A percentile compares a stretch with the other conserved stretches of the same genome.
phyloP scores from a whole-genome alignment of 768 basidiomycete genomes.

The Collybia sordida region DNA sequence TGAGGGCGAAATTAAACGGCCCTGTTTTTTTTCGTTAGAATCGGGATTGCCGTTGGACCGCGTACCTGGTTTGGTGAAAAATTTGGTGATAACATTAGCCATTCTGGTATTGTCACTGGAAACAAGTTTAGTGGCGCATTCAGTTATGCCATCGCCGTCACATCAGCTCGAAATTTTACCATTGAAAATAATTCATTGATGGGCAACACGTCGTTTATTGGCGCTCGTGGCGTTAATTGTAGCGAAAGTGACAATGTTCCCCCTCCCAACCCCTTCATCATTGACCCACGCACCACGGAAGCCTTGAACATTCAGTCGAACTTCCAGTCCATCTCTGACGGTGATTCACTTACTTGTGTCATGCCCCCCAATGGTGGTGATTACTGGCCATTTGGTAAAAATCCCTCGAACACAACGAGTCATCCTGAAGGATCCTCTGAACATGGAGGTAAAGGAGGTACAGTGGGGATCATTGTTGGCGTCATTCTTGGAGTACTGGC shows the following conservation, averaged over 20 bases:
- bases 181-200: constrained; percentile 58
- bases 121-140: constrained; percentile 70
- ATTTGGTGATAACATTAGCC: constrained; percentile 52
- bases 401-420: constrained; percentile 35
- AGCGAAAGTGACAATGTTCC: constrained; percentile 48
- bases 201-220: constrained; percentile 77
- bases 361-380: constrained; percentile 64
- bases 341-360: constrained; percentile 63
- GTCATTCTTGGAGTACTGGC: constrained; percentile 45
- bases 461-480: constrained; percentile 50
- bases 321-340: constrained; percentile 53
- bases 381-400: constrained; percentile 70
- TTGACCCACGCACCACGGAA: constrained; percentile 42
- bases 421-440: constrained; percentile 7
- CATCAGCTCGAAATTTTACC: constrained; percentile 64
- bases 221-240: constrained; percentile 67
- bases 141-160: constrained; percentile 70
- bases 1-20: constrained; percentile 6
- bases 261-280: constrained; percentile 56
- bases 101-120: constrained; percentile 49
- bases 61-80: constrained; percentile 69
- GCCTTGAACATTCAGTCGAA: constrained; percentile 47
- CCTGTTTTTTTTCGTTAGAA: constrained; percentile 39
- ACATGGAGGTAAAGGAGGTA: constrained; percentile 8
- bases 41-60: constrained; percentile 81